Evolutionary conservation across 192 early-diverging fungal species (phyloP).

Genomic region (Funneliformis mosseae): DNA sequence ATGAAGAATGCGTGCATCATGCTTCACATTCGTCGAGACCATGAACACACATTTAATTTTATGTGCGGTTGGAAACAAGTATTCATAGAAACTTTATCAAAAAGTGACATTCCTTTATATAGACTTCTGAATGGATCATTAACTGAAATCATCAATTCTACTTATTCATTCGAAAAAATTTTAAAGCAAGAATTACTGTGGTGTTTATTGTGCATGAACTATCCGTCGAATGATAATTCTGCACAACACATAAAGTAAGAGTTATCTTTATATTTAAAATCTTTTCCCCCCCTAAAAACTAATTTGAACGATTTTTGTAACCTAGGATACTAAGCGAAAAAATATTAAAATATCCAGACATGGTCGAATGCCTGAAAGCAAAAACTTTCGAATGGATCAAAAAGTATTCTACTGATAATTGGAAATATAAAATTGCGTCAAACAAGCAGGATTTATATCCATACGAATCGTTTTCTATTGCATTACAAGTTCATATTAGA

Average conservation of each 20-base stretch:
- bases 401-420: not conserved
- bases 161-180: slow-evolving; percentile 32
- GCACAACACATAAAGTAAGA: slow-evolving; percentile 26
- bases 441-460: no score
- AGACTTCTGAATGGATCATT: slow-evolving; percentile 15
- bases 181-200: slow-evolving; percentile 26
- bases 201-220: slow-evolving; percentile 33
- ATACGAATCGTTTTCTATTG: no score
- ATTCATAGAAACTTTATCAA: slow-evolving; percentile 23
- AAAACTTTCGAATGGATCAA: slow-evolving; percentile 21
- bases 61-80: slow-evolving; percentile 31
- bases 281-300: not conserved
- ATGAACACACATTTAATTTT: slow-evolving; percentile 18
- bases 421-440: no score
- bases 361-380: not conserved
- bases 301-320: no score
- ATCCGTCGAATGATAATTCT: slow-evolving; percentile 9
- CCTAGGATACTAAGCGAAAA: not conserved
- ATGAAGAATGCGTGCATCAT: slow-evolving; percentile 32
- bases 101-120: not conserved
- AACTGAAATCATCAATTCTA: not conserved
- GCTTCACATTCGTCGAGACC: slow-evolving; percentile 32
- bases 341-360: not conserved
- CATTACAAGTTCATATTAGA: no score
- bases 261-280: not conserved